Percentiles rank a stretch among this genome's conserved stretches.
phyloP scores from a whole-genome alignment of 2,329 filamentous ascomycete species.

The Sarocladium oryzae region DNA sequence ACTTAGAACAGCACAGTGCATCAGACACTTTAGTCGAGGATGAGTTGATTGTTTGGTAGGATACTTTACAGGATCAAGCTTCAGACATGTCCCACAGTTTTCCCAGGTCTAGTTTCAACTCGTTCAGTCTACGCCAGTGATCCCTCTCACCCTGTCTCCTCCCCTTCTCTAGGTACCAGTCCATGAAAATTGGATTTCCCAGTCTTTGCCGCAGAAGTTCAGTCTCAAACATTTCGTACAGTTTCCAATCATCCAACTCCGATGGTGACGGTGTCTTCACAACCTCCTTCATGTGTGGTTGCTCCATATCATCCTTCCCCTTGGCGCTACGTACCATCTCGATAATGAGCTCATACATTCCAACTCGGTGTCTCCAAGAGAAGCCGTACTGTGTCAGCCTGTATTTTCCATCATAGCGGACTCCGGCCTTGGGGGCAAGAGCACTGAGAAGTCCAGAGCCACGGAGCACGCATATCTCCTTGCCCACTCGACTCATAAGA shows the following conservation, averaged over 20 bases:
- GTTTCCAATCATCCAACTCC: conserved; percentile 49
- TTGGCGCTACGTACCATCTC: conserved; percentile 35
- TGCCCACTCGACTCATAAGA: conserved; percentile 42
- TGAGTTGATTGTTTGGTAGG: too few species aligned
- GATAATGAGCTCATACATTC: conserved; percentile 37
- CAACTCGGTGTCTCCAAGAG: conserved; percentile 31
- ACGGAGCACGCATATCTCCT: conserved; percentile 44
- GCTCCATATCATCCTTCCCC: background rate
- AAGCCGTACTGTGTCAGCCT: conserved; percentile 40
- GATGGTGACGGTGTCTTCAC: conserved; percentile 43
- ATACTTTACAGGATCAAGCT: background rate
- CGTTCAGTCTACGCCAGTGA: conserved; percentile 21
- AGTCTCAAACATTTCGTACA: conserved; percentile 41
- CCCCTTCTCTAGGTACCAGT: conserved; percentile 32
- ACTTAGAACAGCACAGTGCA: too few species aligned
- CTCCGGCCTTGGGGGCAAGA: conserved; percentile 43
- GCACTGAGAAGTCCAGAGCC: conserved; percentile 44
- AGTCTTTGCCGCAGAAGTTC: conserved; percentile 32
- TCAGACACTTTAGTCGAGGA: too few species aligned
- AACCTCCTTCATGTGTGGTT: conserved; percentile 32
- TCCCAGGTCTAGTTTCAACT: conserved; percentile 13
- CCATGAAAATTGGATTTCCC: conserved; percentile 32
- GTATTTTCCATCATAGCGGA: conserved; percentile 55
- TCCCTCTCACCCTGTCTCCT: conserved; percentile 22
- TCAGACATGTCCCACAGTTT: background rate